Evolutionary conservation across 2,329 filamentous ascomycete genomes (phyloP).

Genomic region (Apiospora aurea): DNA sequence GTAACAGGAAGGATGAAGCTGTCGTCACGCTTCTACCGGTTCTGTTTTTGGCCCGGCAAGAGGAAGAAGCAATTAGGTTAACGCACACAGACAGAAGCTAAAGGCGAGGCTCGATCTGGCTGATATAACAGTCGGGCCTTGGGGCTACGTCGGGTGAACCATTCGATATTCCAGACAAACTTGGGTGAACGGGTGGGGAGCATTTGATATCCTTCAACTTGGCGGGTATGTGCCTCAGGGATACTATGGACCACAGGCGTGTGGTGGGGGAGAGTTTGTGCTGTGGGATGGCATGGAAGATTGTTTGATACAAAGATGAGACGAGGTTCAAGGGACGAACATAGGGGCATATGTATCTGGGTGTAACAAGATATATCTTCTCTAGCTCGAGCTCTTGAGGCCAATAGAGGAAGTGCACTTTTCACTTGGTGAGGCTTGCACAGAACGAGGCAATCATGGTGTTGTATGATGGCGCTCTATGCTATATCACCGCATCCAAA

Average conservation of each 20-base stretch:
- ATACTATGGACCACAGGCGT: background rate
- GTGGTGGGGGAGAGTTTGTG: background rate
- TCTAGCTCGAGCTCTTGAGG: background rate
- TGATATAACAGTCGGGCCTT: background rate
- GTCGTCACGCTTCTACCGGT: slow-evolving; percentile 11
- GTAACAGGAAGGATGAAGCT: background rate
- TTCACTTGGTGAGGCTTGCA: background rate
- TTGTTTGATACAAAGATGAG: slow-evolving; percentile 5
- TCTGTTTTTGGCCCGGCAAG: background rate
- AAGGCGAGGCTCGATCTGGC: background rate
- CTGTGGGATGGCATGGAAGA: background rate
- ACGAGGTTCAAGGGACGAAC: slow-evolving; percentile 1
- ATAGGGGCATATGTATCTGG: slow-evolving; percentile 1
- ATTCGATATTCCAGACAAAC: background rate
- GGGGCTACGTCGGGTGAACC: background rate
- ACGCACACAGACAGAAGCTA: background rate
- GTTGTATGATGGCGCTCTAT: background rate
- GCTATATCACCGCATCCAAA: background rate
- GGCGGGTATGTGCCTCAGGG: background rate
- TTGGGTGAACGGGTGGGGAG: slow-evolving; percentile 6
- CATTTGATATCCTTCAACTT: background rate
- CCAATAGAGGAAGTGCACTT: background rate
- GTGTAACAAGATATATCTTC: background rate
- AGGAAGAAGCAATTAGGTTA: background rate
- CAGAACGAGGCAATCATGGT: slow-evolving; percentile 10